Evolutionary conservation across 257 asterid species (phyloP).

Genomic region (Striga asiatica): DNA sequence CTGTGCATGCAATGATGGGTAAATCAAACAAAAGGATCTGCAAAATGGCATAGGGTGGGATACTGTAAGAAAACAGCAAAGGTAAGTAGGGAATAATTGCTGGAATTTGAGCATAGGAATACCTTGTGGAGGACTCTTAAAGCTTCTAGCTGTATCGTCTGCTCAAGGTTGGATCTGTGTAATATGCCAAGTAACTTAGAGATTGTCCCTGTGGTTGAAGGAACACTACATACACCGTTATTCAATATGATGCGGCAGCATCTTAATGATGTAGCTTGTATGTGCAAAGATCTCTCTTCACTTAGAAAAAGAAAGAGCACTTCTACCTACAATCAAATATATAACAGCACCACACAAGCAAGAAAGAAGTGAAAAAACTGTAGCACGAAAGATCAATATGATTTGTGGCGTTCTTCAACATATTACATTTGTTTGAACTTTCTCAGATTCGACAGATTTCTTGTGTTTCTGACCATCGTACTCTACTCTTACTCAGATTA

Average conservation of each 20-base stretch:
- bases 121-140: conserved; percentile 62
- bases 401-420: conserved; percentile 1
- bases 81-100: conserved; percentile 16
- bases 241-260: conserved; percentile 41
- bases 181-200: conserved; percentile 36
- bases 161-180: conserved; percentile 34
- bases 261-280: conserved; percentile 51
- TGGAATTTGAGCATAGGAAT: conserved; percentile 3
- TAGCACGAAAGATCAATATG: not conserved
- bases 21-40: conserved; percentile 40
- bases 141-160: conserved; percentile 42
- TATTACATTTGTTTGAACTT: not conserved
- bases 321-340: conserved; percentile 39
- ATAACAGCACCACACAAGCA: conserved; percentile 3
- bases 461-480: not conserved
- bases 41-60: conserved; percentile 21
- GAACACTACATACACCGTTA: conserved; percentile 34
- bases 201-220: conserved; percentile 25
- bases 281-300: conserved; percentile 36
- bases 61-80: not conserved
- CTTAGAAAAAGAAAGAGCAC: conserved; percentile 43
- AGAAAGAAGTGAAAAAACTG: not conserved
- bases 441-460: not conserved
- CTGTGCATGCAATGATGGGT: conserved; percentile 30
- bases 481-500: not conserved